Evolutionary conservation across 2,329 filamentous ascomycete species (phyloP).

Genomic region (Claviceps africana): DNA sequence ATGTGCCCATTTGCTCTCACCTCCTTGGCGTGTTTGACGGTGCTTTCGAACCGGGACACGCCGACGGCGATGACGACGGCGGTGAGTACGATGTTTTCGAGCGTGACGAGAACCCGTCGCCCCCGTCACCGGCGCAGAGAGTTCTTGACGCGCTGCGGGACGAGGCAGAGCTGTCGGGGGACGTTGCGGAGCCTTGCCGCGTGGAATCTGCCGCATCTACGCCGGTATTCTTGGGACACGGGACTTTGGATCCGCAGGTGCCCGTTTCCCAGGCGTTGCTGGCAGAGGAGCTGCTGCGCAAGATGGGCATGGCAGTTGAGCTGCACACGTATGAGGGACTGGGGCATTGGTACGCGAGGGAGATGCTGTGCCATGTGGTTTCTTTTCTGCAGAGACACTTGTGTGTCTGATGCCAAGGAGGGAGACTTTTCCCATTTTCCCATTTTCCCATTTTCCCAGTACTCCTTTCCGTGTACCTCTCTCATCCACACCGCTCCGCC

Average conservation of each 20-base stretch:
- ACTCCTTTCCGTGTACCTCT: no score
- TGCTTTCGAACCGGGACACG: neutral
- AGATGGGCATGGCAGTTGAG: constrained; percentile 20
- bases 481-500: no score
- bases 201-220: constrained; percentile 12
- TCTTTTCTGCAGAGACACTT: constrained; percentile 14
- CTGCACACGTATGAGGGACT: constrained; percentile 26
- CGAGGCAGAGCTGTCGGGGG: constrained; percentile 13
- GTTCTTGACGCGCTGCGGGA: constrained; percentile 14
- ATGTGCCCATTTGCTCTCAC: constrained; percentile 25
- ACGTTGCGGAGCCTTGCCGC: neutral
- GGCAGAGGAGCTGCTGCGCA: constrained; percentile 19
- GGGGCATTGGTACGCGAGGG: constrained; percentile 30
- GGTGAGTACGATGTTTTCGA: constrained; percentile 8
- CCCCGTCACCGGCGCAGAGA: constrained; percentile 8
- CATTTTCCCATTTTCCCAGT: no score
- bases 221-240: constrained; percentile 33
- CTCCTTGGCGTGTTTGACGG: constrained; percentile 13
- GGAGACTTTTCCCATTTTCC: no score
- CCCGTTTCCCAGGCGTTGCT: constrained; percentile 20
- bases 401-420: no score
- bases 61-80: constrained; percentile 7
- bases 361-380: constrained; percentile 26
- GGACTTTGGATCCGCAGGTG: constrained; percentile 28
- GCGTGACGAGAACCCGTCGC: constrained; percentile 3